Base-by-base conservation (phyloP, 805 yeast genomes). In the Teunomyces barrocoloradensis region DNA sequence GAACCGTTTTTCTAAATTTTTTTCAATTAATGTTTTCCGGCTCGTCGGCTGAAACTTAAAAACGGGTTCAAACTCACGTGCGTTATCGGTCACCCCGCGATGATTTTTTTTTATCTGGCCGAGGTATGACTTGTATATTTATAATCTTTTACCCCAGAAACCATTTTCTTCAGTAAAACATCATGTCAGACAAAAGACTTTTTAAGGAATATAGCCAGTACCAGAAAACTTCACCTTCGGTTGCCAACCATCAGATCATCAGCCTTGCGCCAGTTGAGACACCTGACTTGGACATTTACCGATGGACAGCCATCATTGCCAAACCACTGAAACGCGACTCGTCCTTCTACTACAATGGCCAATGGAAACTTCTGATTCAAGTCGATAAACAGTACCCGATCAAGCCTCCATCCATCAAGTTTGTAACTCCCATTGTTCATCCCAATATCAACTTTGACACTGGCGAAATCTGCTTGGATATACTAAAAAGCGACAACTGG, bases 401-500 rank as follows among this genome's bases (percentile, higher is more conserved):
- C 6, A 59, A 64, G 5, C 88, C 91, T 0, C 92, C 91, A 2
- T 50, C 47, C 10, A 71, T 84, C 45, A 63, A 54, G 45, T 85
- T 85, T 53, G 57, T 37, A 4, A 67, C 77, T 2, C 73, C 74
- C 10, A 68, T 73, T 42, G 55, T 60, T 45, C 78, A 73, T 49
- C 78, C 78, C 10, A 73, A 73, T 47, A 66, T 73, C 43, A 65
- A 68, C 46, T 35, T 63, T 9, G 57, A 56, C 45, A 72, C 82
- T 1, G 92, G 92, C 0, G 88, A 83, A 52, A 83, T 86, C 6
- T 86, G 92, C 62, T 65, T 86, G 4, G 88, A 85, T 59, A 80
- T 85, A 7, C 64, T 86, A 43, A 79, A 81, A 46, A 60, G 53
- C 38, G 75, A 68, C 13, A 71, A 71, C 49, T 86, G 91, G 91